These are phyloP conservation scores for Pleurotus platypus DNA, from an alignment of 768 basidiomycete species.

Conservation along the genomic window DNA sequence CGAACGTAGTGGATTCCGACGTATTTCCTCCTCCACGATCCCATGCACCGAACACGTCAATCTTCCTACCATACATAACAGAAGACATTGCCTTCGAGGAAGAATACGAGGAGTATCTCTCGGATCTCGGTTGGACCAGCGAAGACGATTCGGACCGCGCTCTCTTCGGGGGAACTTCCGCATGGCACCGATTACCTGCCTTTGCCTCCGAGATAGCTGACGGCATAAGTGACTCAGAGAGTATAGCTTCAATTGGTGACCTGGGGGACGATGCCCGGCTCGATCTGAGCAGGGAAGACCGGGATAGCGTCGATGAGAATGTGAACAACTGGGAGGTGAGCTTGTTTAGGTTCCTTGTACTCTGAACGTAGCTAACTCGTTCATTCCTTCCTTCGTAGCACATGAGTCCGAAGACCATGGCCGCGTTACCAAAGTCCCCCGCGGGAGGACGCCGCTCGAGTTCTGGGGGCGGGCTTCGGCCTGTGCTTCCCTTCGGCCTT, in stretches of 20 bases:
- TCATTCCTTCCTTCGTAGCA: conserved; percentile 52
- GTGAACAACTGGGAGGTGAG: conserved; percentile 95
- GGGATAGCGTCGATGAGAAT: conserved; percentile 71
- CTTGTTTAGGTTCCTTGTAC: conserved; percentile 8
- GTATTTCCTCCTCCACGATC: conserved; percentile 94
- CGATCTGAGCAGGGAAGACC: conserved; percentile 57
- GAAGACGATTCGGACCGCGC: conserved; percentile 43
- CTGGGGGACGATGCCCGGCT: conserved; percentile 76
- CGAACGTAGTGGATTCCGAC: conserved; percentile 79
- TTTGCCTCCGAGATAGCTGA: conserved; percentile 81
- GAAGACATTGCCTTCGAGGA: conserved; percentile 95
- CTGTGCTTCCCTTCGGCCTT: conserved; percentile 70
- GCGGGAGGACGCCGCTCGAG: conserved; percentile 79
- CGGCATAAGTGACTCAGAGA: conserved; percentile 92
- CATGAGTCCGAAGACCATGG: conserved; percentile 95
- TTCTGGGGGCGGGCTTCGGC: conserved; percentile 80
- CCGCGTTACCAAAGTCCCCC: conserved; percentile 88
- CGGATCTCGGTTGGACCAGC: conserved; percentile 78
- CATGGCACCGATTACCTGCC: conserved; percentile 81
- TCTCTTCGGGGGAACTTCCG: conserved; percentile 43
- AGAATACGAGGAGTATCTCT: conserved; percentile 94
- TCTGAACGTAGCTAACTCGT: conserved; percentile 2
- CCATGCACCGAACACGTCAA: conserved; percentile 77
- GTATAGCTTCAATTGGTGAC: conserved; percentile 86
- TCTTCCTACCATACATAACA: conserved; percentile 86